These are phyloP conservation scores for Trichoderma virens DNA, from an alignment of 495 filamentous ascomycete species.

Conservation along the genomic window DNA sequence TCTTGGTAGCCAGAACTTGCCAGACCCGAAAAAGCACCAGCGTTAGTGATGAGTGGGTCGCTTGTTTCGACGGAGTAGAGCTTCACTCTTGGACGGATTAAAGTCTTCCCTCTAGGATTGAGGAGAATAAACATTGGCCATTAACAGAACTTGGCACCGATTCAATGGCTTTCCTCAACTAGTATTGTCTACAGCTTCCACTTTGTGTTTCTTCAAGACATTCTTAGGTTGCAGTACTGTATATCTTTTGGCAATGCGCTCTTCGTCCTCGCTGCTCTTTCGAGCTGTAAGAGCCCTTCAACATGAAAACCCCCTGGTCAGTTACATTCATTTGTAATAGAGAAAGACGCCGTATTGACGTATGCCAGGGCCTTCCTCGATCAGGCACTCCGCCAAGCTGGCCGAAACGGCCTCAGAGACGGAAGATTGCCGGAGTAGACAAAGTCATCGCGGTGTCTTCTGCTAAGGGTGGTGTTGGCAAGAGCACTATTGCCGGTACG, in stretches of 20 bases:
- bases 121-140: not conserved
- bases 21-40: too few relatives aligned
- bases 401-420: constrained; percentile 74
- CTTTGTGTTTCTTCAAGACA: too few relatives aligned
- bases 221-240: not conserved
- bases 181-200: not conserved
- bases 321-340: constrained; percentile 4
- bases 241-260: constrained; percentile 35
- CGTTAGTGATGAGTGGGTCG: not conserved
- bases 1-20: not conserved
- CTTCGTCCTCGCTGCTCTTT: constrained; percentile 43
- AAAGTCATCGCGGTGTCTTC: constrained; percentile 91
- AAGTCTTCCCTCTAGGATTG: too few relatives aligned
- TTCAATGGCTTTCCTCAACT: not conserved
- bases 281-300: constrained; percentile 53
- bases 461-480: constrained; percentile 94
- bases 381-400: constrained; percentile 72
- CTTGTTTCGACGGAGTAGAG: too few relatives aligned
- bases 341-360: constrained; percentile 14
- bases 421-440: constrained; percentile 68
- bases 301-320: constrained; percentile 92
- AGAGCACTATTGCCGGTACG: constrained; percentile 81
- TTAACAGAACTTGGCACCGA: not conserved
- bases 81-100: too few relatives aligned
- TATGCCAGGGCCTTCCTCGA: constrained; percentile 65